Evolutionary conservation across 1,284 basidiomycete genomes (phyloP), one percentile per base, ranked within the genome.

Genomic region (Apiotrichum gamsii): DNA sequence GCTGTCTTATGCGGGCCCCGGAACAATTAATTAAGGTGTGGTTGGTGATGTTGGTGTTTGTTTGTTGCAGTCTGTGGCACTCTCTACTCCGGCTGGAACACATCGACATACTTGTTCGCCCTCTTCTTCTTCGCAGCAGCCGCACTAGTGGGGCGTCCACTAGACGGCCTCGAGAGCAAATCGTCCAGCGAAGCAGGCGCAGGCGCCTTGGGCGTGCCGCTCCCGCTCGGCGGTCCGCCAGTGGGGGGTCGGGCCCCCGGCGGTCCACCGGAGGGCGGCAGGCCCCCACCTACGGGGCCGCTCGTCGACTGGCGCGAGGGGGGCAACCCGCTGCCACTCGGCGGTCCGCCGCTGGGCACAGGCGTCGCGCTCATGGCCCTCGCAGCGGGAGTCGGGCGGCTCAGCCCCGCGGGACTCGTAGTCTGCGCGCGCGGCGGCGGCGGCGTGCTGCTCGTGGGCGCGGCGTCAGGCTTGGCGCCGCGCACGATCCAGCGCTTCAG

Each of bases 401-500:
- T 1, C 83, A 78, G 11, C 76, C 69, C 19, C 77, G 77, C 8
- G 1, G 90, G 90, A 10, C 90, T 90, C 3, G 84, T 81, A 0
- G 89, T 90, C 62, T 85, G 83, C 2, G 86, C 80, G 32, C 87
- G 77, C 4, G 83, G 79, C 8, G 86, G 86, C 3, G 75, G 70
- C 1, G 78, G 65, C 8, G 82, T 67, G 29, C 77, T 70, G 1
- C 62, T 34, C 8, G 75, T 65, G 54, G 78, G 73, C 39, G 78
- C 78, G 13, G 72, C 64, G 24, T 77, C 80, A 49, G 75, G 77
- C 78, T 67, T 58, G 25, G 88, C 89, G 73, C 87, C 91, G 73
- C 87, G 93, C 72, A 96, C 93, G 18, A 98, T 84, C 95, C 95
- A 99, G 53, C 85, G 81, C 72, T 95, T 95, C 54, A 86, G 79